phyloP scores from a whole-genome alignment of 2,329 filamentous ascomycete species.

The Parasarocladium wereldwijsianum region DNA sequence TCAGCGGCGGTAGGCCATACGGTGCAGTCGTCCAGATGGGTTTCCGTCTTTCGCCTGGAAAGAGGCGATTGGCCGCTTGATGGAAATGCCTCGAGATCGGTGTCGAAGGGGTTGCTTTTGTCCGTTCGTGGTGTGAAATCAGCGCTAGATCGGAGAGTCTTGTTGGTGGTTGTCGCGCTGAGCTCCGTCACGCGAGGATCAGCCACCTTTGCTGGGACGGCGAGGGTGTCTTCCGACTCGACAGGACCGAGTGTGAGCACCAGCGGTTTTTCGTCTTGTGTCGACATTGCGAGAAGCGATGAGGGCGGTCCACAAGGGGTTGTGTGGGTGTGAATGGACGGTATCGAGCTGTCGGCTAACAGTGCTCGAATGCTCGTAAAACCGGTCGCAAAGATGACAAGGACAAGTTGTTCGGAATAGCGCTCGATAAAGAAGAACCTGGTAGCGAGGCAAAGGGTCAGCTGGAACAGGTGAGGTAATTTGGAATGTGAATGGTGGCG shows the following conservation, averaged over 20 bases:
- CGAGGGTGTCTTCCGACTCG: conserved; percentile 9
- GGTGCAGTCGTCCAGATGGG: conserved; percentile 30
- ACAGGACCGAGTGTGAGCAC: conserved; percentile 2
- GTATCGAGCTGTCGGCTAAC: not conserved
- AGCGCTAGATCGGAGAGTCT: conserved; percentile 18
- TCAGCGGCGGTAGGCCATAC: conserved; percentile 47
- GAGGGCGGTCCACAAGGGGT: conserved; percentile 1
- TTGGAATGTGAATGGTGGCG: no score
- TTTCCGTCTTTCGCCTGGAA: not conserved
- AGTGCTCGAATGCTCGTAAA: not conserved
- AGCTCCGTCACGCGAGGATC: conserved; percentile 12
- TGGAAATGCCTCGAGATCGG: conserved; percentile 40
- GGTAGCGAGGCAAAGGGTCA: no score
- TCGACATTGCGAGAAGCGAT: conserved; percentile 12
- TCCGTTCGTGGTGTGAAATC: conserved; percentile 29
- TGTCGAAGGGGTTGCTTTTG: conserved; percentile 38
- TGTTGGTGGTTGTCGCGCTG: conserved; percentile 9
- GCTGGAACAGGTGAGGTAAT: no score
- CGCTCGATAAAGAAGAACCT: no score
- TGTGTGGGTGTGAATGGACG: not conserved
- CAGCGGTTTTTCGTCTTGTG: conserved; percentile 11
- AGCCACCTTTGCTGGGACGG: conserved; percentile 15
- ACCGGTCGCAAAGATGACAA: no score
- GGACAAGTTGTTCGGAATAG: no score
- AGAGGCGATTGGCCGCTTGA: conserved; percentile 12